These are phyloP conservation scores for Aureobasidium lini DNA, from an alignment of 2,329 filamentous ascomycete species.

Conservation along the genomic window DNA sequence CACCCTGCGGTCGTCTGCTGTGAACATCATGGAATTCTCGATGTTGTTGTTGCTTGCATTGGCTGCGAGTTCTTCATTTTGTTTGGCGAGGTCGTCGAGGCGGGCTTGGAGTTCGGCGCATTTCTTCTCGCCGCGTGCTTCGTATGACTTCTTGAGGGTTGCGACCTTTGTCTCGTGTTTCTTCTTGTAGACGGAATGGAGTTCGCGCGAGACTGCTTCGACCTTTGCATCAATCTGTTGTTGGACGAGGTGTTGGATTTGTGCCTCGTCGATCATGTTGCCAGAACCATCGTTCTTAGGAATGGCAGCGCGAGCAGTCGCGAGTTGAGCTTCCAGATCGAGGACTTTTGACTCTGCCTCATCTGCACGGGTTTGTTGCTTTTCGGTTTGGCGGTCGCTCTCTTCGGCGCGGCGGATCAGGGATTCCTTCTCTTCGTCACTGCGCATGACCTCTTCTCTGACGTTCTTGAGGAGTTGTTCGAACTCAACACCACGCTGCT, in stretches of 20 bases:
- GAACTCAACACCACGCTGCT: conserved; percentile 77
- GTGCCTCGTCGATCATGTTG: conserved; percentile 31
- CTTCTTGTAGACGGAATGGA: conserved; percentile 88
- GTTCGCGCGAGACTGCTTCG: conserved; percentile 62
- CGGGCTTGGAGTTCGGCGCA: conserved; percentile 68
- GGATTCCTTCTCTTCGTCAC: conserved; percentile 74
- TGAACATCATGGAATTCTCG: conserved; percentile 18
- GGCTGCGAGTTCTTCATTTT: conserved; percentile 66
- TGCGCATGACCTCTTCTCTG: conserved; percentile 70
- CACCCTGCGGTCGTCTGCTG: conserved; percentile 16
- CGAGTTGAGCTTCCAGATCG: conserved; percentile 59
- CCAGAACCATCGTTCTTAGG: conserved; percentile 19
- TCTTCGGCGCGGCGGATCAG: conserved; percentile 70
- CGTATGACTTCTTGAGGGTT: conserved; percentile 74
- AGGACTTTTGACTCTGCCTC: conserved; percentile 50
- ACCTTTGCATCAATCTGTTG: conserved; percentile 85
- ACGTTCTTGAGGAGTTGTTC: conserved; percentile 72
- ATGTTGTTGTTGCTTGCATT: conserved; percentile 55
- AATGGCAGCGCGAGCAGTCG: conserved; percentile 46
- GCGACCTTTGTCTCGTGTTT: conserved; percentile 97
- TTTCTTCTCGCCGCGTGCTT: conserved; percentile 83
- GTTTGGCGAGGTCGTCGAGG: conserved; percentile 60
- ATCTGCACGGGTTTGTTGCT: conserved; percentile 66
- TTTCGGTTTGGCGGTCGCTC: conserved; percentile 64
- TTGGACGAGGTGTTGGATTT: conserved; percentile 39